These are phyloP conservation scores for Mayamaea pseudoterrestris DNA, from an alignment of 108 stramenopile genomes.

Conservation along the genomic window DNA sequence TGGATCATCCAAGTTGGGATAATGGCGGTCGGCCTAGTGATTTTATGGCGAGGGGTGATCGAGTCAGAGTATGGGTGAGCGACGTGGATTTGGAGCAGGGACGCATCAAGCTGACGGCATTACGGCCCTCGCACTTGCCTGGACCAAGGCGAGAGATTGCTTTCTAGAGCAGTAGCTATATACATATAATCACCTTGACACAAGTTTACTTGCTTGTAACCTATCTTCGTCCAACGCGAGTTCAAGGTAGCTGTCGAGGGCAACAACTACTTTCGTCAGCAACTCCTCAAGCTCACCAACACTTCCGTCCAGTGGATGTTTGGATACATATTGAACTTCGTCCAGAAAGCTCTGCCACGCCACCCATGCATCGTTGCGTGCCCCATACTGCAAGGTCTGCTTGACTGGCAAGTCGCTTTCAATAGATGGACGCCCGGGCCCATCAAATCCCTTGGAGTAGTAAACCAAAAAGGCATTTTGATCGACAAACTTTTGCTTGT, in stretches of 20 bases:
- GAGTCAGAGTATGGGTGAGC: conserved; percentile 75
- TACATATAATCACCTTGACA: no score
- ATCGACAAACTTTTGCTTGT: conserved; percentile 79
- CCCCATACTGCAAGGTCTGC: conserved; percentile 66
- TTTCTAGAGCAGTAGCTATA: no score
- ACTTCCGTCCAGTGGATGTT: not conserved
- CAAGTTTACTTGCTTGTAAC: no score
- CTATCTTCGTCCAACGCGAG: no score
- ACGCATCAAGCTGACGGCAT: conserved; percentile 70
- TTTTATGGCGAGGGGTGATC: conserved; percentile 59
- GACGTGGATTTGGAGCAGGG: conserved; percentile 53
- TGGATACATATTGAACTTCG: conserved; percentile 33
- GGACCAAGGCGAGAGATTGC: conserved; percentile 61
- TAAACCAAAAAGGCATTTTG: conserved; percentile 82
- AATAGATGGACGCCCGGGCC: conserved; percentile 47
- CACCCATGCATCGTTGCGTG: conserved; percentile 73
- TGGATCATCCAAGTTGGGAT: conserved; percentile 77
- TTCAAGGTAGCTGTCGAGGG: conserved; percentile 6
- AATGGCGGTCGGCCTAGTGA: conserved; percentile 37
- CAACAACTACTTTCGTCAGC: not conserved
- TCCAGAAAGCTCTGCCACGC: conserved; percentile 45
- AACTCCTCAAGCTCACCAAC: not conserved
- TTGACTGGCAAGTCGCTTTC: conserved; percentile 31
- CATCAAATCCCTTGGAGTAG: conserved; percentile 80
- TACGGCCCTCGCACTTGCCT: conserved; percentile 51